These are phyloP conservation scores for Solanum arcanum DNA, from an alignment of 257 asterid species.

Conservation along the genomic window DNA sequence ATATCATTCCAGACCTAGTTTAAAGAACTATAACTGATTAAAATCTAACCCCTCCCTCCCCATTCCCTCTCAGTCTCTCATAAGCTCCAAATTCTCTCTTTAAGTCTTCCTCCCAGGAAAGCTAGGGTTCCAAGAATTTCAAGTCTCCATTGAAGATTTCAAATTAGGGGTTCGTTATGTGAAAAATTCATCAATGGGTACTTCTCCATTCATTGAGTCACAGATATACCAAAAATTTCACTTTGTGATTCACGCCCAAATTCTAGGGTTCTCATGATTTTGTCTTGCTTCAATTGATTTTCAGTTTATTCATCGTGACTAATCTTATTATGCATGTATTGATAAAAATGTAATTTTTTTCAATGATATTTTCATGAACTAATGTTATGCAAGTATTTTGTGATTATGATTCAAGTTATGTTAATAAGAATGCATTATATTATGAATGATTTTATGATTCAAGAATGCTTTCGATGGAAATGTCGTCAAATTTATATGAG, in stretches of 20 bases:
- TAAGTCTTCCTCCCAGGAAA: not conserved
- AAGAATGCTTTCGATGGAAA: not conserved
- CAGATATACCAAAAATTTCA: too few species aligned
- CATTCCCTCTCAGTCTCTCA: not conserved
- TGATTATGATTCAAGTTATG: not conserved
- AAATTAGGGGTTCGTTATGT: not conserved
- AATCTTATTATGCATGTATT: too few species aligned
- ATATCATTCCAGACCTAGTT: not conserved
- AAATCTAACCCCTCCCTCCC: not conserved
- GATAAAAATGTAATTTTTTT: too few species aligned
- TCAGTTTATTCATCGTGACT: too few species aligned
- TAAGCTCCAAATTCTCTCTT: not conserved
- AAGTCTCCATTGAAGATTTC: not conserved
- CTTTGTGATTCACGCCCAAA: too few species aligned
- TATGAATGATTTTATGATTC: not conserved
- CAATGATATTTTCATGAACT: not conserved
- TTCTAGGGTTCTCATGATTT: too few species aligned
- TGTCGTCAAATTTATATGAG: not conserved
- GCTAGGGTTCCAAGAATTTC: not conserved
- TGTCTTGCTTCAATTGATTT: too few species aligned
- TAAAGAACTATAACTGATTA: too few species aligned
- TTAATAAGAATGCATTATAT: not conserved
- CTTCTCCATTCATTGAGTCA: too few species aligned
- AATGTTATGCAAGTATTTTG: too few species aligned
- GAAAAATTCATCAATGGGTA: too few species aligned